Conservation (phyloP, 257 asterid species). For the Solanum chiquidenum region DNA sequence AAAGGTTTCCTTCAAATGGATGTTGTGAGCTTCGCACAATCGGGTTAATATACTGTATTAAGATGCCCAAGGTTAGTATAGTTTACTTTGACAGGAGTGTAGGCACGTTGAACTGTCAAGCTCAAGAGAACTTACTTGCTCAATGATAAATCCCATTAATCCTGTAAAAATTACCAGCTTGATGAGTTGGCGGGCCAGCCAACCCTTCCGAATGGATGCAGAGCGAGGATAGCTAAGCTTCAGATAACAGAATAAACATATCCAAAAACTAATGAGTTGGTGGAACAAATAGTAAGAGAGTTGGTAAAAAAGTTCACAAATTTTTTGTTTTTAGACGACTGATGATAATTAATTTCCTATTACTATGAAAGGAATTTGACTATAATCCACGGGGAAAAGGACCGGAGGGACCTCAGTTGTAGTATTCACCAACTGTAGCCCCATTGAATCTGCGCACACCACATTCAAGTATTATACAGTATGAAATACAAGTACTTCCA, state of each 20-base stretch:
- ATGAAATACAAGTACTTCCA: neutral
- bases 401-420: neutral
- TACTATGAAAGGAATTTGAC: neutral
- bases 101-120: neutral
- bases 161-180: constrained; percentile 87
- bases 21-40: constrained; percentile 87
- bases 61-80: constrained; percentile 4
- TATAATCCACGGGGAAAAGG: neutral
- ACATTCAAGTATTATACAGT: neutral
- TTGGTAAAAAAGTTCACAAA: neutral
- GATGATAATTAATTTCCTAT: neutral
- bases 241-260: constrained; percentile 10
- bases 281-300: neutral
- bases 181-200: constrained; percentile 87
- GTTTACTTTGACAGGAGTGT: neutral
- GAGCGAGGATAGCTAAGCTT: constrained; percentile 93
- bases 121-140: constrained; percentile 53
- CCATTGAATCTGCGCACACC: neutral
- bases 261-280: neutral
- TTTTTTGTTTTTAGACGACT: neutral
- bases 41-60: constrained; percentile 90
- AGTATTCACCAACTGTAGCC: neutral
- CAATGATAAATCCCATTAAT: constrained; percentile 82
- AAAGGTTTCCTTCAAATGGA: constrained; percentile 82
- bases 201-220: constrained; percentile 77